phyloP scores from a whole-genome alignment of 2,329 filamentous ascomycete species.

The Dendryphion nanum region DNA sequence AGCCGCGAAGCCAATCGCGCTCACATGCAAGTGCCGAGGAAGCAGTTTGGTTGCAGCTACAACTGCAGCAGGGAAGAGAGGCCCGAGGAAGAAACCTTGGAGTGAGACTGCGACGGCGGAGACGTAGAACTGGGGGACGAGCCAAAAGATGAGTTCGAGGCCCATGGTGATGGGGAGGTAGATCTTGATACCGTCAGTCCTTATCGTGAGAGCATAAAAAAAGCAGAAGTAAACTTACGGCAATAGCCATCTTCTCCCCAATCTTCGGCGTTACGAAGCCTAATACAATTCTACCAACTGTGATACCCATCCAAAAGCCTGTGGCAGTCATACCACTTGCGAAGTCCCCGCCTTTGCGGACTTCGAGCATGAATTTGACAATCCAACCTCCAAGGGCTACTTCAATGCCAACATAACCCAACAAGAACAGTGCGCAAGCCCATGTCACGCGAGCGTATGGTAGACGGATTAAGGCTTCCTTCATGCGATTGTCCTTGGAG shows the following conservation, averaged over 20 bases:
- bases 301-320: slow-evolving; percentile 82
- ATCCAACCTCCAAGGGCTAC: slow-evolving; percentile 79
- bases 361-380: slow-evolving; percentile 80
- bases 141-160: slow-evolving; percentile 75
- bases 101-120: slow-evolving; percentile 69
- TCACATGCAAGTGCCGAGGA: slow-evolving; percentile 70
- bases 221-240: slow-evolving; percentile 24
- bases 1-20: slow-evolving; percentile 76
- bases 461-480: slow-evolving; percentile 48
- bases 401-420: slow-evolving; percentile 78
- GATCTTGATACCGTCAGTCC: slow-evolving; percentile 29
- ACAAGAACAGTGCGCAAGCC: slow-evolving; percentile 71
- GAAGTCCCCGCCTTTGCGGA: slow-evolving; percentile 68
- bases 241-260: slow-evolving; percentile 64
- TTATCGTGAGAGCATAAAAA: neutral
- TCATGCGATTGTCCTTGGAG: slow-evolving; percentile 50
- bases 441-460: slow-evolving; percentile 61
- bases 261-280: slow-evolving; percentile 74
- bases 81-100: slow-evolving; percentile 77
- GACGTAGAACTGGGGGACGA: slow-evolving; percentile 73
- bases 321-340: slow-evolving; percentile 73
- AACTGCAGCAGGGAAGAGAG: slow-evolving; percentile 73
- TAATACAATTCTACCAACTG: slow-evolving; percentile 67
- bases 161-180: slow-evolving; percentile 66
- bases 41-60: slow-evolving; percentile 73